A percentile compares a stretch with the other conserved stretches of the same genome.
Conservation (phyloP, 2,329 filamentous ascomycete species). For the Ophiognomonia clavigignenti-juglandacearum region DNA sequence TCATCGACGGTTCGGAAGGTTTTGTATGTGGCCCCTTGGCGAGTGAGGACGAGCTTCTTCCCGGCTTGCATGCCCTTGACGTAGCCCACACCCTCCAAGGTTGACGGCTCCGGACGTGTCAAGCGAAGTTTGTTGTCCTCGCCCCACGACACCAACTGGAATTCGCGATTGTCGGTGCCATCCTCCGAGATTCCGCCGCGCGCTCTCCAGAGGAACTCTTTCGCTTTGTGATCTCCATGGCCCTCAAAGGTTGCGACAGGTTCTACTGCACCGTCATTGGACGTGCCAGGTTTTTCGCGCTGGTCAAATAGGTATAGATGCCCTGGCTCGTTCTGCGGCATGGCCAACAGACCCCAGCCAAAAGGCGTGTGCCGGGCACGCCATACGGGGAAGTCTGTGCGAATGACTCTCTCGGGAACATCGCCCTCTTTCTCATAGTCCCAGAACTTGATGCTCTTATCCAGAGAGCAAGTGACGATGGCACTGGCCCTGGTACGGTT, state of each 20-base stretch:
- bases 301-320: conserved; percentile 81
- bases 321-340: conserved; percentile 86
- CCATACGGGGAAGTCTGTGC: conserved; percentile 84
- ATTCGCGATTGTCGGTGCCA: conserved; percentile 77
- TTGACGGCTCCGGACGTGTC: conserved; percentile 63
- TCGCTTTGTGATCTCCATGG: conserved; percentile 66
- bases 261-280: conserved; percentile 37
- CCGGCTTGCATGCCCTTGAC: conserved; percentile 62
- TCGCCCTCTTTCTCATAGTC: conserved; percentile 63
- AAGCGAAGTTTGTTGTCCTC: conserved; percentile 78
- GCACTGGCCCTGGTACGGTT: conserved; percentile 69
- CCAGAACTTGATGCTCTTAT: conserved; percentile 93
- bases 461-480: conserved; percentile 82
- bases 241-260: conserved; percentile 56
- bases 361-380: conserved; percentile 88
- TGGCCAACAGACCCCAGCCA: conserved; percentile 77
- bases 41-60: conserved; percentile 66
- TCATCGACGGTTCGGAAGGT: conserved; percentile 74
- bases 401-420: conserved; percentile 69
- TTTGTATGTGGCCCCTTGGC: conserved; percentile 80
- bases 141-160: conserved; percentile 91
- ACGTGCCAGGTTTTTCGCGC: conserved; percentile 40
- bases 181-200: conserved; percentile 64
- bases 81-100: conserved; percentile 67
- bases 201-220: conserved; percentile 86